These are phyloP conservation scores for Epichloe sp. DNA, from an alignment of 2,329 filamentous ascomycete species.

Conservation along the genomic window DNA sequence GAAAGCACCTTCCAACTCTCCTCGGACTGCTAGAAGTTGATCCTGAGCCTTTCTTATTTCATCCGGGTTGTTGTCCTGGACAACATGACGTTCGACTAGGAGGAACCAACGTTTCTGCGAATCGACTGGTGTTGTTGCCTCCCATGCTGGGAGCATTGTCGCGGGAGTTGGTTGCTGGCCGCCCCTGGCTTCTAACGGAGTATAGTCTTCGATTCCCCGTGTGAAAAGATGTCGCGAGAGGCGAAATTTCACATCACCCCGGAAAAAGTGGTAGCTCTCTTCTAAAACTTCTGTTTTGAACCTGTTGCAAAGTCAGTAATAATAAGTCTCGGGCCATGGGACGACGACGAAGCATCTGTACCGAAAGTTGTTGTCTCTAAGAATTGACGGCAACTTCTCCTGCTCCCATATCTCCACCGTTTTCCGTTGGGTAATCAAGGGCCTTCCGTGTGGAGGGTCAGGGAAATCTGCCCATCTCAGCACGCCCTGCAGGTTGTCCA, in stretches of 20 bases:
- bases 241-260: slow-evolving; percentile 40
- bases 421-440: slow-evolving; percentile 37
- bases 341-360: slow-evolving; percentile 16
- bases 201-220: slow-evolving; percentile 18
- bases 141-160: slow-evolving; percentile 30
- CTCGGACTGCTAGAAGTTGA: slow-evolving; percentile 32
- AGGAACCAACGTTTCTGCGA: slow-evolving; percentile 40
- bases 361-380: slow-evolving; percentile 41
- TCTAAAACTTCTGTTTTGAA: slow-evolving; percentile 40
- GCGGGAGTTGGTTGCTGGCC: slow-evolving; percentile 9
- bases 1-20: slow-evolving; percentile 38
- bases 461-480: slow-evolving; percentile 48
- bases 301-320: slow-evolving; percentile 20
- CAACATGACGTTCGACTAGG: slow-evolving; percentile 37
- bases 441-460: slow-evolving; percentile 37
- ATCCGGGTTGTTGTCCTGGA: slow-evolving; percentile 44
- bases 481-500: slow-evolving; percentile 31
- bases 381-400: slow-evolving; percentile 30
- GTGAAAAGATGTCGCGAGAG: slow-evolving; percentile 35
- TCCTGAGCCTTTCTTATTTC: slow-evolving; percentile 42
- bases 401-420: slow-evolving; percentile 44
- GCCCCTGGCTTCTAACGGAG: slow-evolving; percentile 17
- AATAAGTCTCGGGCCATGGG: not conserved
- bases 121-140: slow-evolving; percentile 34
- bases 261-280: slow-evolving; percentile 39